Percentiles rank a stretch among this genome's conserved stretches.
Conservation (phyloP, 2,329 filamentous ascomycete genomes). For the Xylariales sp. region DNA sequence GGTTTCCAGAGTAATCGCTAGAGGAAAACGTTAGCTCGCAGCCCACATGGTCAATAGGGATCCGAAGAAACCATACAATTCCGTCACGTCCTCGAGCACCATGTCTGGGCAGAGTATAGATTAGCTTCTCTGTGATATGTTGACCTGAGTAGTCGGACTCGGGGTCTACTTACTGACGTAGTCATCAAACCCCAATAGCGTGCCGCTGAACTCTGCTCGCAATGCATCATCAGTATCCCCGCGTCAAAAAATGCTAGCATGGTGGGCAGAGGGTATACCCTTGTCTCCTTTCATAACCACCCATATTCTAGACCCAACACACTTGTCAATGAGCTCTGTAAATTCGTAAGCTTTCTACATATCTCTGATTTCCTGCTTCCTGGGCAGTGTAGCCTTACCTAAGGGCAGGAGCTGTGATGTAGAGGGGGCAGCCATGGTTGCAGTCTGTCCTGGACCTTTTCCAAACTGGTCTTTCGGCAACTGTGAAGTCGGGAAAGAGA, state of each 20-base stretch:
- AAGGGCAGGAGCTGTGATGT: slow-evolving; percentile 9
- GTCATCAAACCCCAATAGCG: slow-evolving; percentile 93
- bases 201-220: slow-evolving; percentile 85
- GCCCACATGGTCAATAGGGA: neutral
- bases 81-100: slow-evolving; percentile 95
- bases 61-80: slow-evolving; percentile 60
- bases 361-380: neutral
- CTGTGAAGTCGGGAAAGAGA: no score
- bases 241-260: no score
- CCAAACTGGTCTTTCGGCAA: no score
- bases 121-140: no score
- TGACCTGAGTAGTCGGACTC: no score
- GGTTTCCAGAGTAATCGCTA: slow-evolving; percentile 86
- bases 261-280: slow-evolving; percentile 51
- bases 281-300: slow-evolving; percentile 99
- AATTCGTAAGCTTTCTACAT: neutral
- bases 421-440: slow-evolving; percentile 8
- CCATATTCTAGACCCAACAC: slow-evolving; percentile 96
- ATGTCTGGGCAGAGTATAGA: slow-evolving; percentile 79
- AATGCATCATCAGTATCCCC: neutral
- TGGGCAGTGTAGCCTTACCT: neutral
- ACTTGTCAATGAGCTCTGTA: slow-evolving; percentile 96
- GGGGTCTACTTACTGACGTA: slow-evolving; percentile 98
- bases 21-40: slow-evolving; percentile 19
- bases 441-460: no score